Conservation (phyloP, 2,329 filamentous ascomycete genomes). For the Chaetomium globosum region DNA sequence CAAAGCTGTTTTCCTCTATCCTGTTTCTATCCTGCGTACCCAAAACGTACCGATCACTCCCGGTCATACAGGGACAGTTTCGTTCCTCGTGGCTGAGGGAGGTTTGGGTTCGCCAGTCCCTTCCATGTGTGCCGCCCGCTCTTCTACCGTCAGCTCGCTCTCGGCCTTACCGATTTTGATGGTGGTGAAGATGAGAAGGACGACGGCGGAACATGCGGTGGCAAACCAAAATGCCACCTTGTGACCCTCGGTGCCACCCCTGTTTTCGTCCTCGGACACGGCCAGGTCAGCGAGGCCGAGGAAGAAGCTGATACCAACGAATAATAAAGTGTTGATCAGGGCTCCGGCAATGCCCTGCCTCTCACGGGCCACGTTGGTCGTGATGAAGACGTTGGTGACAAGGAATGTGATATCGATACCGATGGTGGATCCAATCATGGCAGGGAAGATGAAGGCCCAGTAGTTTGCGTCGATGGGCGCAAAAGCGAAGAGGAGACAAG, state of each 20-base stretch:
- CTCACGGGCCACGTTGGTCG: conserved; percentile 66
- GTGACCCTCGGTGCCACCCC: conserved; percentile 57
- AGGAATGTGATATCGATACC: conserved; percentile 77
- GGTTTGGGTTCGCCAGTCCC: neutral
- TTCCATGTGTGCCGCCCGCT: conserved; percentile 30
- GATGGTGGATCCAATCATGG: conserved; percentile 69
- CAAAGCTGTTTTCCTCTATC: conserved; percentile 7
- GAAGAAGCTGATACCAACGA: conserved; percentile 72
- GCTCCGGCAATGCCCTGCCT: conserved; percentile 73
- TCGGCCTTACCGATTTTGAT: conserved; percentile 57
- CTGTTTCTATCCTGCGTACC: conserved; percentile 1
- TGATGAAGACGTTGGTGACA: conserved; percentile 76
- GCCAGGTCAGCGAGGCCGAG: conserved; percentile 71
- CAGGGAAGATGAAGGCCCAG: conserved; percentile 75
- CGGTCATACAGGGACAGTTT: neutral
- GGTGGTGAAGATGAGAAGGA: conserved; percentile 58
- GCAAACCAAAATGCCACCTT: conserved; percentile 69
- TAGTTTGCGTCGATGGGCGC: conserved; percentile 63
- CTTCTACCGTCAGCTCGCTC: conserved; percentile 37
- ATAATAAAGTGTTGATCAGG: conserved; percentile 69
- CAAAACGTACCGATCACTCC: neutral
- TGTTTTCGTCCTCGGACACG: conserved; percentile 51
- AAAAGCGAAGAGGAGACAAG: conserved; percentile 65
- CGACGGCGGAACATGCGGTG: conserved; percentile 56
- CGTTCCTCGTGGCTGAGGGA: neutral